phyloP scores from a whole-genome alignment of 169 alveolate species.

The Plasmodium sp. region DNA sequence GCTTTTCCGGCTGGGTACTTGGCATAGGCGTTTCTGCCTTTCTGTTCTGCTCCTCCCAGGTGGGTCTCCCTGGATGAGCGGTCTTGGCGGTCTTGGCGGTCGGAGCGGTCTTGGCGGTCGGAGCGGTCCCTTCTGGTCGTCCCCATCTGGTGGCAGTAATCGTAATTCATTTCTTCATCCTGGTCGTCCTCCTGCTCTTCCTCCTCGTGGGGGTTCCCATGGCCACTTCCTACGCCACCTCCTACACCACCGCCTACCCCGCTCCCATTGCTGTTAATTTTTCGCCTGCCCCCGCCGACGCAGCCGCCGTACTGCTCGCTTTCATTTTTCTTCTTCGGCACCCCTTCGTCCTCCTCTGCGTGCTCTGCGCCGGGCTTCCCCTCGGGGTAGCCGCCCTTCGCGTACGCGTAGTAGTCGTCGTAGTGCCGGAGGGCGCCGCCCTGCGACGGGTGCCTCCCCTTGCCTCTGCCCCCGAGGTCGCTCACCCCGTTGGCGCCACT shows the following conservation, averaged over 20 bases:
- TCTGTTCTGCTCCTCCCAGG: not conserved
- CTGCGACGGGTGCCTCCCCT: not conserved
- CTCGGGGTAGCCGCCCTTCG: not conserved
- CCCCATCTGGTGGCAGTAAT: not conserved
- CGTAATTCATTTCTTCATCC: not conserved
- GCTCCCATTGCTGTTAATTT: not conserved
- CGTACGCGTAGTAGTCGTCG: not conserved
- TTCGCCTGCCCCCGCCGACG: not conserved
- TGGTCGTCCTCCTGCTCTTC: not conserved
- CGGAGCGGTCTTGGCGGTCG: not conserved
- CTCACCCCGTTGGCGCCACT: too few relatives aligned
- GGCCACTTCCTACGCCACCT: too few relatives aligned
- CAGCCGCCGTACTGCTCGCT: not conserved
- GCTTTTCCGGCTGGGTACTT: not conserved
- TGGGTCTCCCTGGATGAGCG: not conserved
- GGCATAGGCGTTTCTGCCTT: not conserved
- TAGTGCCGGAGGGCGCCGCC: not conserved
- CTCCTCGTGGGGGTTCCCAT: not conserved
- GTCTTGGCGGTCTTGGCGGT: not conserved
- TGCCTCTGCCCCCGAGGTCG: not conserved
- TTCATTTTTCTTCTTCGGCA: not conserved
- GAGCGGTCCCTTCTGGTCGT: not conserved
- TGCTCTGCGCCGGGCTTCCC: not conserved
- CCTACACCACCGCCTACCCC: too few relatives aligned
- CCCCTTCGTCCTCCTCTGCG: not conserved